These are phyloP conservation scores for Clarkia xantiana DNA, from an alignment of 345 rosid genomes.

Conservation along the genomic window DNA sequence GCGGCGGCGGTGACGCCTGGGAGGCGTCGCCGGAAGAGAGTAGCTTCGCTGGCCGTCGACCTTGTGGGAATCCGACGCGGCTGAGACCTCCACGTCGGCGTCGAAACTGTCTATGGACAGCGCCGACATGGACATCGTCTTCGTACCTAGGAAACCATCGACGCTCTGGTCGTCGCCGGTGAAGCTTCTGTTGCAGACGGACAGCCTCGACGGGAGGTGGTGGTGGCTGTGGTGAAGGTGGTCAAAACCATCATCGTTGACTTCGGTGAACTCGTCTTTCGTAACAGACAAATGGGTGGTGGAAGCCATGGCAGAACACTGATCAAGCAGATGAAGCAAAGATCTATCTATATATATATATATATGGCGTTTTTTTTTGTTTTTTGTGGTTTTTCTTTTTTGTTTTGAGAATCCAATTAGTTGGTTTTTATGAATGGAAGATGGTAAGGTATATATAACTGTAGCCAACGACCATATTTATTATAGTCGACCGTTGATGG, in stretches of 20 bases:
- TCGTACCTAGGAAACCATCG: constrained; percentile 1
- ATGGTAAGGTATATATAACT: too few species aligned
- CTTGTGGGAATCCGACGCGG: constrained; percentile 47
- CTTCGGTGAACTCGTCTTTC: background rate
- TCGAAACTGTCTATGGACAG: constrained; percentile 56
- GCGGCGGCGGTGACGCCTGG: constrained; percentile 13
- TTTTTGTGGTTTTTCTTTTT: too few species aligned
- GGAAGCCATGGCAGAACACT: background rate
- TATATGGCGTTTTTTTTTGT: too few species aligned
- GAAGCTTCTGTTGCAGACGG: constrained; percentile 40
- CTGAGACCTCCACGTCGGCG: constrained; percentile 69
- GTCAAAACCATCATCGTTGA: constrained; percentile 36
- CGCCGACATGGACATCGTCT: constrained; percentile 28
- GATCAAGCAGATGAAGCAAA: too few species aligned
- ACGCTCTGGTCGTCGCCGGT: constrained; percentile 11
- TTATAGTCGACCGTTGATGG: too few species aligned
- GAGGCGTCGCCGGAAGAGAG: constrained; percentile 50
- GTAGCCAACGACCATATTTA: too few species aligned
- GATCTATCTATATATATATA: too few species aligned
- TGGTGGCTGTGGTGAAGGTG: constrained; percentile 10
- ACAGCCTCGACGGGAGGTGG: constrained; percentile 48
- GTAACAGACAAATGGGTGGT: too few species aligned
- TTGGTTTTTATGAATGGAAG: too few species aligned
- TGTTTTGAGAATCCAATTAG: too few species aligned
- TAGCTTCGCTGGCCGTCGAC: constrained; percentile 31